Conservation (phyloP, 2,329 filamentous ascomycete species). For the Diaporthe sp. region DNA sequence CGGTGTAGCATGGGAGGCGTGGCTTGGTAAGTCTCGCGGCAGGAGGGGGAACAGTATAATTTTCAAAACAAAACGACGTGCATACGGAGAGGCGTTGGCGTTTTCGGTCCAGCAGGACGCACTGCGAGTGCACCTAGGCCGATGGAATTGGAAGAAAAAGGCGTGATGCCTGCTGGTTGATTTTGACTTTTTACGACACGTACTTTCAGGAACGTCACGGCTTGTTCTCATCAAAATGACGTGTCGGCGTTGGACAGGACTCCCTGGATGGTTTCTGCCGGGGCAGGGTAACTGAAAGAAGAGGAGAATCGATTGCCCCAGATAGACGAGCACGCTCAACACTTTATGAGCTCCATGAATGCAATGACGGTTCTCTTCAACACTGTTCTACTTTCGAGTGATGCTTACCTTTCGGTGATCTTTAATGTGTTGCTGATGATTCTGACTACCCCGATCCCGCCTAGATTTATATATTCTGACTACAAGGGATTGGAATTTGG, state of each 20-base stretch:
- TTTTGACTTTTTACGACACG: slow-evolving; percentile 11
- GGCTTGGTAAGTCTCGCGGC: neutral
- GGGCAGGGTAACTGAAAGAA: neutral
- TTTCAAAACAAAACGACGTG: slow-evolving; percentile 15
- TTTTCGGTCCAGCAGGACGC: slow-evolving; percentile 28
- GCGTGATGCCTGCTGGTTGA: slow-evolving; percentile 6
- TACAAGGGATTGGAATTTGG: neutral
- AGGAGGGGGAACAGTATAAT: neutral
- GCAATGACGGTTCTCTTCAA: slow-evolving; percentile 27
- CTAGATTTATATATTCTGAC: neutral
- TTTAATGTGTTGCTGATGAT: neutral
- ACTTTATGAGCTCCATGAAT: slow-evolving; percentile 12
- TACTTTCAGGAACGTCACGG: neutral
- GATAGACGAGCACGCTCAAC: slow-evolving; percentile 12
- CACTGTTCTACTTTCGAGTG: neutral
- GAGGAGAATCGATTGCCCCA: slow-evolving; percentile 14
- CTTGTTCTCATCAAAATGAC: neutral
- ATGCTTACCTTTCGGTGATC: neutral
- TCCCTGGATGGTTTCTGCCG: neutral
- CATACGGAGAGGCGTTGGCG: slow-evolving; percentile 36
- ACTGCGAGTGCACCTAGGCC: slow-evolving; percentile 17
- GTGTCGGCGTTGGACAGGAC: slow-evolving; percentile 16
- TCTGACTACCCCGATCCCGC: neutral
- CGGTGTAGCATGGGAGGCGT: neutral
- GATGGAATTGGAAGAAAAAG: neutral